Conservation (phyloP, 495 filamentous ascomycete genomes). For the Entonaema liquescens region DNA sequence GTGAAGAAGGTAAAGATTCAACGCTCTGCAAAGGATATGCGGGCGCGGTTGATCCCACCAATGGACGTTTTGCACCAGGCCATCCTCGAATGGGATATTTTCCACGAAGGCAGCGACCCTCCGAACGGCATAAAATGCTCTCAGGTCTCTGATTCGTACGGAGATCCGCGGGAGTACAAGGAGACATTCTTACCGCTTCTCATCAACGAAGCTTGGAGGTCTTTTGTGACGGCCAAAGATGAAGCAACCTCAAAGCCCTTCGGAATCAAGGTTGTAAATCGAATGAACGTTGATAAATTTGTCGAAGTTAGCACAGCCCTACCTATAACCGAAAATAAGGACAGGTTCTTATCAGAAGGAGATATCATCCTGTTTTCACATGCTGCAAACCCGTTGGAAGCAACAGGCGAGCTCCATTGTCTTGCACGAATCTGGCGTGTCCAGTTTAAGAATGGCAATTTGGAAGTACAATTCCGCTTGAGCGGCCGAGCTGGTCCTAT, state of each 20-base stretch:
- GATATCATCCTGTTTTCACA: slow-evolving; percentile 88
- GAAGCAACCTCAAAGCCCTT: slow-evolving; percentile 80
- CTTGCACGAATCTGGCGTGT: slow-evolving; percentile 84
- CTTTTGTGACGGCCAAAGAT: slow-evolving; percentile 87
- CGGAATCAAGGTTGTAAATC: slow-evolving; percentile 83
- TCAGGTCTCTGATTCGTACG: slow-evolving; percentile 78
- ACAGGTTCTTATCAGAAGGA: slow-evolving; percentile 78
- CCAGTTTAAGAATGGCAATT: slow-evolving; percentile 75
- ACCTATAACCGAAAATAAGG: slow-evolving; percentile 71
- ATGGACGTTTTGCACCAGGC: slow-evolving; percentile 83
- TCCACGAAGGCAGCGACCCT: slow-evolving; percentile 83
- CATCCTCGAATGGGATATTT: slow-evolving; percentile 93
- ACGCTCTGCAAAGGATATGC: slow-evolving; percentile 88
- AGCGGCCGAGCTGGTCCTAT: slow-evolving; percentile 54
- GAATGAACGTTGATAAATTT: slow-evolving; percentile 89
- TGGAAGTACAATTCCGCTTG: slow-evolving; percentile 86
- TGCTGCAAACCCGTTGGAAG: slow-evolving; percentile 68
- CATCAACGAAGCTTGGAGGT: slow-evolving; percentile 94
- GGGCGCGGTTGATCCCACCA: slow-evolving; percentile 89
- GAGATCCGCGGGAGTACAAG: slow-evolving; percentile 80
- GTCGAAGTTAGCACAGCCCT: slow-evolving; percentile 88
- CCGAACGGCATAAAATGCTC: slow-evolving; percentile 77
- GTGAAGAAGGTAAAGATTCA: slow-evolving; percentile 80
- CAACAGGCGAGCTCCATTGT: slow-evolving; percentile 74
- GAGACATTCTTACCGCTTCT: slow-evolving; percentile 89